phyloP scores from a whole-genome alignment of 495 filamentous ascomycete genomes.

The Glonium stellatum region DNA sequence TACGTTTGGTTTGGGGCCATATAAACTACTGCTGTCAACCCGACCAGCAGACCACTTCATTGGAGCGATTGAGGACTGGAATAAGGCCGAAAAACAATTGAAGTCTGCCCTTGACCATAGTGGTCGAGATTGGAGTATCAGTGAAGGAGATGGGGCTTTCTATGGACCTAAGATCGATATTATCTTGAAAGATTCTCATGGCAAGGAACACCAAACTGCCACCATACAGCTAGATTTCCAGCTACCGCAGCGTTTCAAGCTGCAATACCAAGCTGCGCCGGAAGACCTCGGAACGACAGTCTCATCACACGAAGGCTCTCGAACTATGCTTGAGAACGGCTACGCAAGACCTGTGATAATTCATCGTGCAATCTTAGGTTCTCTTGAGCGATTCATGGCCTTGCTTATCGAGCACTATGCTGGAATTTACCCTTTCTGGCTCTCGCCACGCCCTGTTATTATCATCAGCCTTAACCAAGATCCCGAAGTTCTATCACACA shows the following conservation, averaged over 20 bases:
- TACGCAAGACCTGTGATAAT: constrained; percentile 72
- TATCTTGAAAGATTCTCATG: constrained; percentile 70
- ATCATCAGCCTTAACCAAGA: constrained; percentile 69
- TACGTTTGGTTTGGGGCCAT: constrained; percentile 65
- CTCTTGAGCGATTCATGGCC: constrained; percentile 79
- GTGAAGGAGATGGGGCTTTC: constrained; percentile 82
- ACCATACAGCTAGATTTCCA: constrained; percentile 95
- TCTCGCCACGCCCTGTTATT: constrained; percentile 74
- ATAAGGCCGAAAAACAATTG: constrained; percentile 68
- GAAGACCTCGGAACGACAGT: constrained; percentile 48
- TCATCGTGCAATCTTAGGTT: constrained; percentile 82
- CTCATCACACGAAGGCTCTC: constrained; percentile 33
- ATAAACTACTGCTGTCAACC: constrained; percentile 74
- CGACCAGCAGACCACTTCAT: constrained; percentile 71
- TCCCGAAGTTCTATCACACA: constrained; percentile 51
- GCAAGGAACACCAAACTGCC: constrained; percentile 86
- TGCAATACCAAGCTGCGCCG: constrained; percentile 67
- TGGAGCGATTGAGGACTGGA: constrained; percentile 73
- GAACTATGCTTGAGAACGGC: constrained; percentile 38
- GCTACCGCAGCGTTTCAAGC: constrained; percentile 71
- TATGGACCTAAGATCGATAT: constrained; percentile 96
- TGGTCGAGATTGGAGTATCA: constrained; percentile 61
- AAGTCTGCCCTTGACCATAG: constrained; percentile 60
- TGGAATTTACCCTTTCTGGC: constrained; percentile 85
- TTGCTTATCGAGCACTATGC: constrained; percentile 78